Evolutionary conservation across 768 basidiomycete genomes (phyloP), one percentile per base, ranked within the genome.

Genomic region (Termitomyces sp.): DNA sequence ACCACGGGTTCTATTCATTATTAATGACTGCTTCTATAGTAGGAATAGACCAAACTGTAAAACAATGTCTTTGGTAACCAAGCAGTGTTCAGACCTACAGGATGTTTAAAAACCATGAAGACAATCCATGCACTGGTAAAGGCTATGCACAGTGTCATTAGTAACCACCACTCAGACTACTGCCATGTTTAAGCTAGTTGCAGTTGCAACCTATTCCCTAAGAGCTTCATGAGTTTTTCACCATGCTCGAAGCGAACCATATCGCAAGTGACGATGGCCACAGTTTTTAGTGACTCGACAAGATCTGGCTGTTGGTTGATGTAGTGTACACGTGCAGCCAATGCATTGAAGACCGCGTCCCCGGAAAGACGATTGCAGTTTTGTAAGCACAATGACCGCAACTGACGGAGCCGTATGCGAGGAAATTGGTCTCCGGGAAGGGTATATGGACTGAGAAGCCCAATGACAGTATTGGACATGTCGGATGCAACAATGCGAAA

Each of bases 401-500:
- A 74, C 54, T 68, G 73, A 28, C 87, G 88, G 24, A 90, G 68
- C 32, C 86, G 76, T 51, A 87, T 64, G 9, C 69, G 72, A 53
- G 70, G 20, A 45, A 33, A 48, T 30, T 58, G 59, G 36, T 53
- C 67, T 5, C 43, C 58, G 18, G 53, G 36, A 24, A 48, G 59
- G 47, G 28, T 60, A 32, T 62, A 70, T 14, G 86, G 86, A 44
- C 73, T 75, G 24, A 92, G 73, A 59, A 89, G 73, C 33, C 72
- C 69, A 43, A 91, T 75, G 58, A 91, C 90, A 42, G 73, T 81
- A 71, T 91, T 77, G 28, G 87, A 87, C 89, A 91, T 87, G 69
- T 92, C 90, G 9, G 88, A 90, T 24, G 86, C 89, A 56, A 86
- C 83, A 63, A 92, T 90, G 48, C 79, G 77, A 68, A 92, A 92